Percentiles rank a stretch among this genome's conserved stretches.
Conservation (phyloP, 2,329 filamentous ascomycete genomes). For the Tolypocladium tropicale region DNA sequence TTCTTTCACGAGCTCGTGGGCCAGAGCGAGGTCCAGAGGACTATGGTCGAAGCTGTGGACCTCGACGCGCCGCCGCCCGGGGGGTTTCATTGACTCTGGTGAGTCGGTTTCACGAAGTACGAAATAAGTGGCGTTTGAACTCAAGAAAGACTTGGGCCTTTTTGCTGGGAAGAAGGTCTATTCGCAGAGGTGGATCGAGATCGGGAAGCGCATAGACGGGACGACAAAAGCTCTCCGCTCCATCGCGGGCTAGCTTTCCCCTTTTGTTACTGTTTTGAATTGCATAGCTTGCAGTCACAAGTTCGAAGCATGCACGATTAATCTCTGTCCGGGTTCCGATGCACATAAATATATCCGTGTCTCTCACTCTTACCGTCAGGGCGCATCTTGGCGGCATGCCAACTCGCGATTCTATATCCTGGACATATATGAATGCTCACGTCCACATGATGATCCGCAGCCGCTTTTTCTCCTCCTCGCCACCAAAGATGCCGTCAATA, state of each 20-base stretch:
- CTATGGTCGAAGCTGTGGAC: slow-evolving; percentile 40
- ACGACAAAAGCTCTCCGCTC: slow-evolving; percentile 1
- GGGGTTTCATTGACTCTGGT: slow-evolving; percentile 15
- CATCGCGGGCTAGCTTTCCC: not conserved
- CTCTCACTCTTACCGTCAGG: not conserved
- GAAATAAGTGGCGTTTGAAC: not conserved
- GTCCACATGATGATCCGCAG: slow-evolving; percentile 41
- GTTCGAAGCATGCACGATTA: not conserved
- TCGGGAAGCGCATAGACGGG: not conserved
- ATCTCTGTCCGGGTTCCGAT: not conserved
- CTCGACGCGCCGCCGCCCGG: slow-evolving; percentile 43
- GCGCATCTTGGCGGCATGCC: not conserved
- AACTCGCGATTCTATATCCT: not conserved
- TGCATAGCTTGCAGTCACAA: not conserved
- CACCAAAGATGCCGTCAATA: slow-evolving; percentile 57
- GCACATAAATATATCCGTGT: not conserved
- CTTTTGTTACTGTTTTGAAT: not conserved
- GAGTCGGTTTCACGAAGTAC: not conserved
- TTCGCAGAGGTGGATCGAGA: not conserved
- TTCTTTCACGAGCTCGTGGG: slow-evolving; percentile 84
- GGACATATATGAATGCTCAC: not conserved
- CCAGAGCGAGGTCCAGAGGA: slow-evolving; percentile 44
- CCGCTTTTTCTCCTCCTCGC: slow-evolving; percentile 48
- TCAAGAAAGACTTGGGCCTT: not conserved
- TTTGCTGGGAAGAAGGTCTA: not conserved